These are phyloP conservation scores for Tetrahymena thermophila DNA, from an alignment of 73 alveolate species.

Conservation along the genomic window DNA sequence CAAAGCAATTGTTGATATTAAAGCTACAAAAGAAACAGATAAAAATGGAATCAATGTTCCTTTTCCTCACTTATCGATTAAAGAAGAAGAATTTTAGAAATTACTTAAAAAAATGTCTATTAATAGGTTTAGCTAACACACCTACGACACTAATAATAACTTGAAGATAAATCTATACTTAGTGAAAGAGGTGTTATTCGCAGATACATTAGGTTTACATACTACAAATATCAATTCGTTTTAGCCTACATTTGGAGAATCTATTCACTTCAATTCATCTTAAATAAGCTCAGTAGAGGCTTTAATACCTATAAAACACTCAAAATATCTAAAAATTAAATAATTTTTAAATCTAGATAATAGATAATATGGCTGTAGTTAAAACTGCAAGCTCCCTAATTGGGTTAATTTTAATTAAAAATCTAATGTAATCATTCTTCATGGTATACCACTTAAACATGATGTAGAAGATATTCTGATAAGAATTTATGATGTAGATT, in stretches of 20 bases:
- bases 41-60: not conserved
- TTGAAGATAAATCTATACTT: not conserved
- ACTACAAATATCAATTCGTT: not conserved
- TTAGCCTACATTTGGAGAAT: not conserved
- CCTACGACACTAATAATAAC: not conserved
- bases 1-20: not conserved
- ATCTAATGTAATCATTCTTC: not conserved
- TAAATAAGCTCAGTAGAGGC: not conserved
- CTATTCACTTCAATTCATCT: not conserved
- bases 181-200: not conserved
- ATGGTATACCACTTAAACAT: not conserved
- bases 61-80: not conserved
- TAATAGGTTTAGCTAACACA: not conserved
- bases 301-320: not conserved
- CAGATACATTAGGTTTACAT: not conserved
- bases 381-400: not conserved
- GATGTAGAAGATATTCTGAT: not conserved
- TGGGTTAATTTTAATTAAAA: not conserved
- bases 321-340: not conserved
- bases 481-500: not conserved
- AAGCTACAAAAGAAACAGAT: not conserved
- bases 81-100: not conserved
- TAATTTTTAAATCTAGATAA: not conserved
- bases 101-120: not conserved
- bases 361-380: not conserved